Conservation (phyloP, 2,329 filamentous ascomycete genomes). For the Aspergillus pseudoglaucus region DNA sequence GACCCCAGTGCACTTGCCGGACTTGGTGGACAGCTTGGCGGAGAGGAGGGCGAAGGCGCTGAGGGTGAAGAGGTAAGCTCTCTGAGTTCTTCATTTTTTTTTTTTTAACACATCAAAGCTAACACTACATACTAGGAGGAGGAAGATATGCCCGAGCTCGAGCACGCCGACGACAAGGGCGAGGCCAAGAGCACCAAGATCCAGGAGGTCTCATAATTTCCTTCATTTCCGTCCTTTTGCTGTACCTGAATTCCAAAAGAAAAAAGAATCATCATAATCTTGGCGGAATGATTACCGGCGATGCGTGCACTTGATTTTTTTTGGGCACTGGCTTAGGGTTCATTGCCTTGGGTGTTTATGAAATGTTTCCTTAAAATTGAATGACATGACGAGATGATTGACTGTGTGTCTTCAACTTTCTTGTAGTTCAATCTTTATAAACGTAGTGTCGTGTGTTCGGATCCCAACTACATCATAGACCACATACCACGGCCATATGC, state of each 20-base stretch:
- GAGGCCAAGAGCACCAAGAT: conserved; percentile 35
- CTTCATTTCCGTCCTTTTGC: conserved; percentile 2
- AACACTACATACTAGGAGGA: conserved; percentile 39
- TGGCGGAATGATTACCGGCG: conserved; percentile 7
- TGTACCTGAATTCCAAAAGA: conserved; percentile 14
- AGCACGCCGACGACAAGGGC: conserved; percentile 36
- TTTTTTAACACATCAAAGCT: conserved; percentile 3
- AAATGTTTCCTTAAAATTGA: background rate
- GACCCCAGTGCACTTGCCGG: conserved; percentile 18
- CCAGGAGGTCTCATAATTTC: conserved; percentile 28
- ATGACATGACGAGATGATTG: background rate
- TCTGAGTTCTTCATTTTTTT: conserved; percentile 39
- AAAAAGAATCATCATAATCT: conserved; percentile 10
- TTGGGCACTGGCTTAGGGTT: background rate
- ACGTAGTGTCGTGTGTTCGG: background rate
- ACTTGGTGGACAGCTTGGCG: conserved; percentile 37
- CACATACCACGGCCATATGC: too few relatives aligned
- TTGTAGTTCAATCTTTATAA: too few relatives aligned
- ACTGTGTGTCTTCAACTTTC: background rate
- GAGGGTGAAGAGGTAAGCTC: conserved; percentile 41
- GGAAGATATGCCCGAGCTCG: conserved; percentile 77
- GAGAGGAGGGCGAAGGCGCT: conserved; percentile 29
- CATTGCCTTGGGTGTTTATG: conserved; percentile 1
- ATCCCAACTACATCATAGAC: too few relatives aligned
- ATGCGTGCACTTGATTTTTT: background rate